Conservation (phyloP, 2,329 filamentous ascomycete species). For the Phialemoniopsis sp. region DNA sequence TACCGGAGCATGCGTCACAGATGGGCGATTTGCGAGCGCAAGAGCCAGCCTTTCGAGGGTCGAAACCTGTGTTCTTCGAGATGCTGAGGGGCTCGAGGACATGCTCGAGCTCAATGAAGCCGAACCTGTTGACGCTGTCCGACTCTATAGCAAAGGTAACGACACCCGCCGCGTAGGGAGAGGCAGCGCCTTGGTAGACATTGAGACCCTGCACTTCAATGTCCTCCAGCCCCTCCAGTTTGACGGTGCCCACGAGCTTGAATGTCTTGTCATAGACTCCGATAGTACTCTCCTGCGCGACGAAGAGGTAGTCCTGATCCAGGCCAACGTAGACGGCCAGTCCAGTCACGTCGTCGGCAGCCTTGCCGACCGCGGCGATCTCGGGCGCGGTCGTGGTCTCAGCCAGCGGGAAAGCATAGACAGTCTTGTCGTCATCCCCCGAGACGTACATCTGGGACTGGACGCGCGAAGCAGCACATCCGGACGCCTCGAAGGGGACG, state of each 20-base stretch:
- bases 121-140: constrained; percentile 32
- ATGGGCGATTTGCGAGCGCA: constrained; percentile 20
- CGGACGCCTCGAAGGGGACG: constrained; percentile 33
- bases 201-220: constrained; percentile 36
- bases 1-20: constrained; percentile 25
- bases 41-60: constrained; percentile 21
- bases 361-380: constrained; percentile 23
- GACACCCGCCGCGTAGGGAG: constrained; percentile 28
- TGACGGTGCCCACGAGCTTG: constrained; percentile 26
- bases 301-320: constrained; percentile 31
- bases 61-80: constrained; percentile 29
- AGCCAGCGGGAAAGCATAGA: constrained; percentile 31
- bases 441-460: constrained; percentile 33
- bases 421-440: constrained; percentile 26
- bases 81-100: constrained; percentile 26
- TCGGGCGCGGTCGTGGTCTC: constrained; percentile 31
- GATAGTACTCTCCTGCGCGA: constrained; percentile 30
- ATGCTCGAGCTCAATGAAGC: constrained; percentile 28
- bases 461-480: constrained; percentile 32
- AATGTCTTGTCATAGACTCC: constrained; percentile 32
- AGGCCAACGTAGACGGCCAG: constrained; percentile 33
- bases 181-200: constrained; percentile 30
- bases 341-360: constrained; percentile 19
- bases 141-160: constrained; percentile 36
- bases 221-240: constrained; percentile 30